phyloP scores from a whole-genome alignment of 768 basidiomycete genomes.

The Phylloporus sp. region DNA sequence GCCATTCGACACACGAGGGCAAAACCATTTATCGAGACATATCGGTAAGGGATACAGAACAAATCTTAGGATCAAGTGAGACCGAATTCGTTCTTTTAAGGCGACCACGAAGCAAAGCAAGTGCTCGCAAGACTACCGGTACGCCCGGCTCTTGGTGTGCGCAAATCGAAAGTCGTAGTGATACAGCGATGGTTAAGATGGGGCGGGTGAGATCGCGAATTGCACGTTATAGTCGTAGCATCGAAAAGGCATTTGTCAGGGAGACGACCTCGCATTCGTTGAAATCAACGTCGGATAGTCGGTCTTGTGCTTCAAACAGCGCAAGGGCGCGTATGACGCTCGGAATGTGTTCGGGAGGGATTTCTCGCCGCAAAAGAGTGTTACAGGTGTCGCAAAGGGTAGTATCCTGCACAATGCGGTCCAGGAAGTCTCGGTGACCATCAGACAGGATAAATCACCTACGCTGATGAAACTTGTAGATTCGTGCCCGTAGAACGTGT shows the following conservation, averaged over 20 bases:
- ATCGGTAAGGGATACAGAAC: conserved; percentile 5
- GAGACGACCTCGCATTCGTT: conserved; percentile 14
- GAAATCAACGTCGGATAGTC: neutral
- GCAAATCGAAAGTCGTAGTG: neutral
- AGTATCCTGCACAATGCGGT: conserved; percentile 6
- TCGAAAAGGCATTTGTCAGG: conserved; percentile 20
- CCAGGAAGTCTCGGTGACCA: neutral
- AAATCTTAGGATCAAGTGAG: neutral
- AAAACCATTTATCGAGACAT: neutral
- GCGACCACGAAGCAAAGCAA: neutral
- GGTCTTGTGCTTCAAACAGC: conserved; percentile 15
- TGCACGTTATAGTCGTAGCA: conserved; percentile 14
- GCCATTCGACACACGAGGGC: neutral
- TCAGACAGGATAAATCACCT: neutral
- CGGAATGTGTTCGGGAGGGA: conserved; percentile 19
- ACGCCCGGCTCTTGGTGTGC: too few relatives aligned
- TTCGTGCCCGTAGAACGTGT: conserved; percentile 2
- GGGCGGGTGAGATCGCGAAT: neutral
- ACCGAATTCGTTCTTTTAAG: neutral
- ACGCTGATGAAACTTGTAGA: conserved; percentile 11
- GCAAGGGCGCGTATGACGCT: conserved; percentile 19
- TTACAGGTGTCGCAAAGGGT: conserved; percentile 13
- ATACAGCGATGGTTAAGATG: neutral
- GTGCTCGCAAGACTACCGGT: too few relatives aligned
- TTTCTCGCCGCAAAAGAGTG: conserved; percentile 11